Percentiles rank a stretch among this genome's conserved stretches.
These are phyloP conservation scores for Pseudomonodictys pantanalensis DNA, from an alignment of 495 filamentous ascomycete species.

Conservation along the genomic window DNA sequence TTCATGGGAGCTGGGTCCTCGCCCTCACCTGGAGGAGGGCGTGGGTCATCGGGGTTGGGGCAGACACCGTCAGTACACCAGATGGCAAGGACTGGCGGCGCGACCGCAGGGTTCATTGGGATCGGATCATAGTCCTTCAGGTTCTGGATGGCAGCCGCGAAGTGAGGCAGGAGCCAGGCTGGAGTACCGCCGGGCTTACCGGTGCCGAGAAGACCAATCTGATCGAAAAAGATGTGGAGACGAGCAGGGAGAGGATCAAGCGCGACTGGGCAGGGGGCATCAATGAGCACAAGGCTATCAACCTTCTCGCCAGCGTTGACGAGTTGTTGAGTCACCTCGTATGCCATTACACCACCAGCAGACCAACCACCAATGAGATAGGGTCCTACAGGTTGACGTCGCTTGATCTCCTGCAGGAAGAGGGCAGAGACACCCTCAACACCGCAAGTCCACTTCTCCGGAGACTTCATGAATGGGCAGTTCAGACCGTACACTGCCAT, in stretches of 20 bases:
- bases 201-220: slow-evolving; percentile 76
- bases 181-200: slow-evolving; percentile 60
- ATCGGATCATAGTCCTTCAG: slow-evolving; percentile 68
- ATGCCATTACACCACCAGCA: slow-evolving; percentile 84
- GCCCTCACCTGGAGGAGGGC: slow-evolving; percentile 45
- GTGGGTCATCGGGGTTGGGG: slow-evolving; percentile 63
- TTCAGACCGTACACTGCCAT: slow-evolving; percentile 61
- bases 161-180: slow-evolving; percentile 83
- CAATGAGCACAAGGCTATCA: slow-evolving; percentile 73
- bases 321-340: slow-evolving; percentile 73
- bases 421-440: slow-evolving; percentile 56
- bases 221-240: slow-evolving; percentile 75
- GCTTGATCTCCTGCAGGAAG: slow-evolving; percentile 65
- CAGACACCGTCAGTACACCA: slow-evolving; percentile 84
- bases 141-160: slow-evolving; percentile 70
- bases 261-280: slow-evolving; percentile 74
- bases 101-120: slow-evolving; percentile 50
- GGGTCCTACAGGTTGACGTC: slow-evolving; percentile 71
- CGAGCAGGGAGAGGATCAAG: slow-evolving; percentile 74
- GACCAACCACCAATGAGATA: slow-evolving; percentile 75
- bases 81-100: slow-evolving; percentile 65
- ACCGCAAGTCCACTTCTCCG: slow-evolving; percentile 54
- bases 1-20: slow-evolving; percentile 69
- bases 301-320: slow-evolving; percentile 65
- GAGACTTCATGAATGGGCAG: slow-evolving; percentile 64